These are phyloP conservation scores for Gnomoniopsis sp. DNA, from an alignment of 2,329 filamentous ascomycete species.

Conservation along the genomic window DNA sequence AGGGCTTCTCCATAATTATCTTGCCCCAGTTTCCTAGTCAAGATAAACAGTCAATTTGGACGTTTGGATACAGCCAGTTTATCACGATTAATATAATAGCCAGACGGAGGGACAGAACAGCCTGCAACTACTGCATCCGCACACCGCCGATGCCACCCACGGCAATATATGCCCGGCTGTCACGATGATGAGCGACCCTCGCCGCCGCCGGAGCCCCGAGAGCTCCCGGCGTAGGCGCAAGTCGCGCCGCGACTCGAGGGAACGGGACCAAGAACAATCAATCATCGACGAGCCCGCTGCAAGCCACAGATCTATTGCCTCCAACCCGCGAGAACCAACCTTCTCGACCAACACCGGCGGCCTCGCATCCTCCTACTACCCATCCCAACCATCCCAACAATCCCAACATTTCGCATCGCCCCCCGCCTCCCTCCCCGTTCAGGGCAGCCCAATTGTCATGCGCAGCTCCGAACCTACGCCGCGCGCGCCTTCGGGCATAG, in stretches of 20 bases:
- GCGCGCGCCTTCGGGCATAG: not conserved
- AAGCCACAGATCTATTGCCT: constrained; percentile 9
- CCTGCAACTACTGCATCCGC: too few species aligned
- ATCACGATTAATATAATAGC: not conserved
- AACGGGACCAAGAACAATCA: constrained; percentile 32
- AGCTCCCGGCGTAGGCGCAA: constrained; percentile 50
- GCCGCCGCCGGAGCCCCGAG: constrained; percentile 55
- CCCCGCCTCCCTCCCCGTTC: constrained; percentile 9
- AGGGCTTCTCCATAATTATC: constrained; percentile 5
- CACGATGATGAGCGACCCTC: constrained; percentile 53
- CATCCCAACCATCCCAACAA: not conserved
- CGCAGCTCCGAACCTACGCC: constrained; percentile 8
- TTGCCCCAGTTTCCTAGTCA: constrained; percentile 8
- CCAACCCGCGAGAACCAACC: constrained; percentile 7
- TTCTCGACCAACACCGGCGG: constrained; percentile 8
- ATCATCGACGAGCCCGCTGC: constrained; percentile 23
- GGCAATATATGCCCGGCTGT: constrained; percentile 17
- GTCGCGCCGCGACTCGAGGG: constrained; percentile 38
- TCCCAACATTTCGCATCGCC: not conserved
- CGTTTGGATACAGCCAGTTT: not conserved
- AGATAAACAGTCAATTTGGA: not conserved
- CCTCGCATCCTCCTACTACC: constrained; percentile 2
- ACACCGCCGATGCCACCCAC: constrained; percentile 8
- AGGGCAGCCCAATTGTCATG: constrained; percentile 4
- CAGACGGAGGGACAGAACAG: not conserved